Evolutionary conservation across 768 basidiomycete species (phyloP).

Genomic region (Thelephora ganbajun): DNA sequence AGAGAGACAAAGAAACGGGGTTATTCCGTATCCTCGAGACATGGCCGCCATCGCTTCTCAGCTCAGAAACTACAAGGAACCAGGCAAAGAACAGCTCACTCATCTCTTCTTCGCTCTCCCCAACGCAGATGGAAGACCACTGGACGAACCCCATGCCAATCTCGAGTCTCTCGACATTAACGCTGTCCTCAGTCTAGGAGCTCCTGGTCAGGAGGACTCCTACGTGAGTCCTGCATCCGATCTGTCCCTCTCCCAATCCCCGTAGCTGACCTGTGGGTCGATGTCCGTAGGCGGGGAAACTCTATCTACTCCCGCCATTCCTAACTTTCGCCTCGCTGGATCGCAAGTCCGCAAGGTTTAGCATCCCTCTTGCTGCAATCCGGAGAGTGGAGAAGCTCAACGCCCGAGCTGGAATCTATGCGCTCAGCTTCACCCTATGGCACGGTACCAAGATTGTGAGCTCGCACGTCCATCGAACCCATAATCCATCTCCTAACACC

Average conservation of each 20-base stretch:
- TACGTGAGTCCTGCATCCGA: constrained; percentile 54
- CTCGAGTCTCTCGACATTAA: constrained; percentile 76
- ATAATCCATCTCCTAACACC: constrained; percentile 1
- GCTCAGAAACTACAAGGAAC: constrained; percentile 85
- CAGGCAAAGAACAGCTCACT: constrained; percentile 74
- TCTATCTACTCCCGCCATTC: constrained; percentile 81
- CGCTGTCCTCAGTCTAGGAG: constrained; percentile 70
- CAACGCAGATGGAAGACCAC: constrained; percentile 12
- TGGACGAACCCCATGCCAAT: constrained; percentile 12
- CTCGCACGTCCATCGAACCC: constrained; percentile 1
- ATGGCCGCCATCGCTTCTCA: constrained; percentile 83
- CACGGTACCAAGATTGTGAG: constrained; percentile 87
- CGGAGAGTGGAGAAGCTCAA: constrained; percentile 90
- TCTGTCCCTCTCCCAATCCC: too few species aligned
- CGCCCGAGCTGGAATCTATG: constrained; percentile 88
- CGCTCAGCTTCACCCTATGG: constrained; percentile 89
- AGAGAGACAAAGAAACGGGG: too few species aligned
- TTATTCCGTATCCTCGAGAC: too few species aligned
- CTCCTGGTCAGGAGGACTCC: constrained; percentile 75
- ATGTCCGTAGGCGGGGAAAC: constrained; percentile 69
- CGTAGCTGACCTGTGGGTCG: neutral
- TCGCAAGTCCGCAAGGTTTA: constrained; percentile 83
- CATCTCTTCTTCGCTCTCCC: constrained; percentile 83
- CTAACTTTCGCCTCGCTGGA: constrained; percentile 85
- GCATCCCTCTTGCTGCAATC: constrained; percentile 83